A percentile compares a stretch with the other conserved stretches of the same genome.
Evolutionary conservation across 805 yeast genomes (phyloP).

Genomic region (Metschnikowia peoriensis): DNA sequence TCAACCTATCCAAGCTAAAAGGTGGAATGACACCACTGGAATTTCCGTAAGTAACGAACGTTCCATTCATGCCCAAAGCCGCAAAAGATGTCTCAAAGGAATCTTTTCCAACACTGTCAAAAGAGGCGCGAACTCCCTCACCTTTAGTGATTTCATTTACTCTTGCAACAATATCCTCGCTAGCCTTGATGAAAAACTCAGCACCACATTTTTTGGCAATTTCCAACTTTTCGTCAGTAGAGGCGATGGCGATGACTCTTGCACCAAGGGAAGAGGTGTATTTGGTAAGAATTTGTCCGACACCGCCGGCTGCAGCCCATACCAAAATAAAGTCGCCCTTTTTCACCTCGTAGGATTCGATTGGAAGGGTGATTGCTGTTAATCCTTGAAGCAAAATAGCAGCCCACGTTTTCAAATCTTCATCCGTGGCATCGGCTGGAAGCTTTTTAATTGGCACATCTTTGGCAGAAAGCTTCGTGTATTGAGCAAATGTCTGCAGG

Average conservation of each 20-base stretch:
- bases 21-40: conserved; percentile 85
- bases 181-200: conserved; percentile 59
- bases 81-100: conserved; percentile 65
- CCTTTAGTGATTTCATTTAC: conserved; percentile 63
- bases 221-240: conserved; percentile 67
- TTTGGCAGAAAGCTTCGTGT: conserved; percentile 47
- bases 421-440: conserved; percentile 47
- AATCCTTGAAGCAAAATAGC: conserved; percentile 68
- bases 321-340: conserved; percentile 71
- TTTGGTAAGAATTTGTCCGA: conserved; percentile 72
- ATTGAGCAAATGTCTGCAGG: conserved; percentile 65
- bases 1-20: conserved; percentile 45
- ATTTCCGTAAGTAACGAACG: conserved; percentile 76
- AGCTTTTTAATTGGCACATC: conserved; percentile 29
- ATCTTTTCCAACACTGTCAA: conserved; percentile 77
- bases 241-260: conserved; percentile 80
- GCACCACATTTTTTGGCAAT: conserved; percentile 78
- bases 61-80: conserved; percentile 66
- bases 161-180: conserved; percentile 54
- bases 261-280: conserved; percentile 65
- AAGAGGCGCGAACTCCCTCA: conserved; percentile 65
- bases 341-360: conserved; percentile 64
- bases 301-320: conserved; percentile 97
- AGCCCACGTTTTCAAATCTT: conserved; percentile 52
- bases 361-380: conserved; percentile 71